phyloP scores from a whole-genome alignment of 352 stramenopile species.

The Thalassiosira sp. region DNA sequence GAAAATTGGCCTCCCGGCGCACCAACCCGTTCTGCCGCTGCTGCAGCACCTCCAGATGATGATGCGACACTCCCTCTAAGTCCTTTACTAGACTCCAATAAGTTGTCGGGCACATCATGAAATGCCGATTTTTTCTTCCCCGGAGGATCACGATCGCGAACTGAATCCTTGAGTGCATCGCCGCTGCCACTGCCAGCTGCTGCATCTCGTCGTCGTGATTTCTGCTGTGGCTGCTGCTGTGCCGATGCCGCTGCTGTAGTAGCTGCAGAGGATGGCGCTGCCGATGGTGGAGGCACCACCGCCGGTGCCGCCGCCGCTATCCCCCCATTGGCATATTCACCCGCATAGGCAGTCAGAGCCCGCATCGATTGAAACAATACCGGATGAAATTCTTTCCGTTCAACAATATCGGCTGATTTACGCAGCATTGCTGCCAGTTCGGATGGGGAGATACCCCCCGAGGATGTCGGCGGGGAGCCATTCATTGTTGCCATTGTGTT shows the following conservation, averaged over 20 bases:
- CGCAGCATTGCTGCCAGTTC: constrained; percentile 65
- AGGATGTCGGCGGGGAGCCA: constrained; percentile 1
- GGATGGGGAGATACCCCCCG: constrained; percentile 8
- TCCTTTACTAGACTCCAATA: constrained; percentile 22
- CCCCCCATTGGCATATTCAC: constrained; percentile 41
- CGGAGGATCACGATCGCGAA: constrained; percentile 15
- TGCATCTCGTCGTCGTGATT: background rate
- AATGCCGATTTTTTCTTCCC: constrained; percentile 17
- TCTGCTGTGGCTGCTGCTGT: constrained; percentile 6
- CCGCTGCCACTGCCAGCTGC: background rate
- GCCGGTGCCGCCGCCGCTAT: constrained; percentile 1
- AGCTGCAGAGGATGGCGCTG: background rate
- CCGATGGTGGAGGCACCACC: background rate
- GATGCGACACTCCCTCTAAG: background rate
- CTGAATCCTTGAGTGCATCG: constrained; percentile 6
- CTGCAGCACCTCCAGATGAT: constrained; percentile 10
- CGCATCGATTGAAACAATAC: constrained; percentile 65
- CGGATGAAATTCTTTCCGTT: constrained; percentile 61
- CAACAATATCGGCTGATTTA: constrained; percentile 65
- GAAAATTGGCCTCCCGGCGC: constrained; percentile 30
- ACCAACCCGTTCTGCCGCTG: constrained; percentile 18
- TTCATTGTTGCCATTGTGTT: constrained; percentile 17
- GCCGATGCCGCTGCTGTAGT: background rate
- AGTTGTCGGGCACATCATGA: constrained; percentile 31
- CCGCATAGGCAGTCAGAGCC: constrained; percentile 58